Conservation (phyloP, 352 stramenopile species). For the Globisporangium camurandrum region DNA sequence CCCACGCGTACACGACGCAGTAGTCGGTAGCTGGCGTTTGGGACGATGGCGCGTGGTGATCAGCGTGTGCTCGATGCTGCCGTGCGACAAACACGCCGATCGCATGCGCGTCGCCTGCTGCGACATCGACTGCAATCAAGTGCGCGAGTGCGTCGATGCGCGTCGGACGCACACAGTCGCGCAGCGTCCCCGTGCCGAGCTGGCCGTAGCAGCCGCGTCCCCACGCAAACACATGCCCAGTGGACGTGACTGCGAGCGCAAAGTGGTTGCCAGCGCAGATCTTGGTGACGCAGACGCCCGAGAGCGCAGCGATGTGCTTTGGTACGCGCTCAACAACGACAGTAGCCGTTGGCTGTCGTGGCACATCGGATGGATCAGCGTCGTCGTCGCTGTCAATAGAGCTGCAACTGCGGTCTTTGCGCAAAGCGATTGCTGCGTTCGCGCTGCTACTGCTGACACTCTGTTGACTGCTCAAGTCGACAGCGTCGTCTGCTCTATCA, state of each 20-base stretch:
- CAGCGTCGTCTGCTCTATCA: too few species aligned
- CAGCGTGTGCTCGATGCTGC: not conserved
- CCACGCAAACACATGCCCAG: constrained; percentile 47
- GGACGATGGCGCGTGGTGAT: not conserved
- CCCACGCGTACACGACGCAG: constrained; percentile 45
- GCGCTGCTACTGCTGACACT: too few species aligned
- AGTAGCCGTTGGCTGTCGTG: too few species aligned
- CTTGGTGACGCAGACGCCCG: constrained; percentile 20
- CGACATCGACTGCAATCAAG: constrained; percentile 30
- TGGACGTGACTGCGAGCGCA: constrained; percentile 29
- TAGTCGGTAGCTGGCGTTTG: constrained; percentile 16
- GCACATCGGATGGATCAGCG: too few species aligned
- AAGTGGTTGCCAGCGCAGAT: constrained; percentile 65
- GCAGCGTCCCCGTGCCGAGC: constrained; percentile 33
- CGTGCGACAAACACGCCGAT: constrained; percentile 33
- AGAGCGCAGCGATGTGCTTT: constrained; percentile 16
- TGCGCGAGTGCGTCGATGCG: constrained; percentile 20
- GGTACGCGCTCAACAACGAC: constrained; percentile 20
- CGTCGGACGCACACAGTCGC: constrained; percentile 10
- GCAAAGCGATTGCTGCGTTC: too few species aligned
- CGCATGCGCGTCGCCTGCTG: constrained; percentile 41
- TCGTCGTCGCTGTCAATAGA: too few species aligned
- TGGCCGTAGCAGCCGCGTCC: constrained; percentile 50
- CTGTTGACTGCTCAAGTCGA: not conserved
- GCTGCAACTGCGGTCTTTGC: too few species aligned